Conservation (phyloP, 108 stramenopile species). For the Phaeodactylum tricornutum region DNA sequence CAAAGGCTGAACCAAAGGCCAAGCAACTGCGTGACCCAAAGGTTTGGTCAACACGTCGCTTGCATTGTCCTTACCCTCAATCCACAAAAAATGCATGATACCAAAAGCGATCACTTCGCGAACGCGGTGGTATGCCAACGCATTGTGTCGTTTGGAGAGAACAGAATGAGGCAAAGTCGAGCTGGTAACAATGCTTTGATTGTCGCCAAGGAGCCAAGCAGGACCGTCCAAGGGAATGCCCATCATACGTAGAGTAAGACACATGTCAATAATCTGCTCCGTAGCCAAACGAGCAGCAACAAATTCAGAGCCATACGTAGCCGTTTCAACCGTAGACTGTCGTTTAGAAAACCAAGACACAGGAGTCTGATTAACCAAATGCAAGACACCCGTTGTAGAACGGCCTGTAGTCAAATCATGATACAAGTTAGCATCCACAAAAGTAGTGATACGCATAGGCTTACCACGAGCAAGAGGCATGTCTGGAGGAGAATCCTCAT, state of each 20-base stretch:
- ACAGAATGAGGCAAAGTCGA: slow-evolving; percentile 1
- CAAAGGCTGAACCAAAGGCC: not conserved
- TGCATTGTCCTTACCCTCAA: slow-evolving; percentile 7
- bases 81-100: not conserved
- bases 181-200: slow-evolving; percentile 19
- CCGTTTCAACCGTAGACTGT: slow-evolving; percentile 10
- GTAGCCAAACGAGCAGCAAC: slow-evolving; percentile 16
- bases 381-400: slow-evolving; percentile 1
- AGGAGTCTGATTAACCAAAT: slow-evolving; percentile 4
- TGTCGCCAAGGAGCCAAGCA: slow-evolving; percentile 25
- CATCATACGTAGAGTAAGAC: slow-evolving; percentile 20
- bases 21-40: not conserved
- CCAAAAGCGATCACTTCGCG: slow-evolving; percentile 15
- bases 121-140: slow-evolving; percentile 11
- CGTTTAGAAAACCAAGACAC: slow-evolving; percentile 3
- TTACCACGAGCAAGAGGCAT: slow-evolving; percentile 11
- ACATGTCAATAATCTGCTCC: slow-evolving; percentile 13
- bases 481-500: slow-evolving; percentile 1
- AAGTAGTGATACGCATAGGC: slow-evolving; percentile 5
- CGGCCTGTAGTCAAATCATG: slow-evolving; percentile 9
- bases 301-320: slow-evolving; percentile 26
- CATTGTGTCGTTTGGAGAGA: slow-evolving; percentile 13
- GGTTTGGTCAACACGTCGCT: slow-evolving; percentile 12
- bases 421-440: slow-evolving; percentile 17
- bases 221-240: slow-evolving; percentile 22